These are phyloP conservation scores for Arthroderma uncinatum DNA, from an alignment of 2,329 filamentous ascomycete genomes.

Conservation along the genomic window DNA sequence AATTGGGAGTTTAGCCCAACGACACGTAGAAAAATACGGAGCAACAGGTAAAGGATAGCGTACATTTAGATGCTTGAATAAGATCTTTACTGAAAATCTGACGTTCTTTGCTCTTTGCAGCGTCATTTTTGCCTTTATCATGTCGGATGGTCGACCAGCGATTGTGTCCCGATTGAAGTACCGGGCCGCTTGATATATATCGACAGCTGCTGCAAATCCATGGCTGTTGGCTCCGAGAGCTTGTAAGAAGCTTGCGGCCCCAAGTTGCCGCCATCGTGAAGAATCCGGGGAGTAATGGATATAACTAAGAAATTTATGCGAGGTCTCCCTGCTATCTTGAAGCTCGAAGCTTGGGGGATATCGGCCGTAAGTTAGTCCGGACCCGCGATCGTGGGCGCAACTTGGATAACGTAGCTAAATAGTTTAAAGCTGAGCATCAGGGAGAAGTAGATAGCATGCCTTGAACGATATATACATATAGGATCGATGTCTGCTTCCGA, in stretches of 20 bases:
- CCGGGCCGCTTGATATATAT: slow-evolving; percentile 38
- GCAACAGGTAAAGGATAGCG: slow-evolving; percentile 18
- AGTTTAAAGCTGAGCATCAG: neutral
- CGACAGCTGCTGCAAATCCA: slow-evolving; percentile 28
- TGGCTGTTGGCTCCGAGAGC: neutral
- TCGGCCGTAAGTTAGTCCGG: neutral
- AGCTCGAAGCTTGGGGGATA: neutral
- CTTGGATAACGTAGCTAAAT: neutral
- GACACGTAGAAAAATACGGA: neutral
- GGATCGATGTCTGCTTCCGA: slow-evolving; percentile 33
- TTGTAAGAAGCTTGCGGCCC: neutral
- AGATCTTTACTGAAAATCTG: slow-evolving; percentile 60
- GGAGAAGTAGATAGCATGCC: neutral
- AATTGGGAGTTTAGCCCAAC: neutral
- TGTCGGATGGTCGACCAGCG: slow-evolving; percentile 96
- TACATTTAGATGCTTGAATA: slow-evolving; percentile 62
- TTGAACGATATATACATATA: neutral
- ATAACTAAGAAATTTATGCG: neutral
- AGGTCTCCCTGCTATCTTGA: neutral
- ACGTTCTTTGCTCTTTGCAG: slow-evolving; percentile 59
- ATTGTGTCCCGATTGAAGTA: slow-evolving; percentile 60
- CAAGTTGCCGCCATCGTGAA: neutral
- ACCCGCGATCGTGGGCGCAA: neutral
- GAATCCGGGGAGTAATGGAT: neutral
- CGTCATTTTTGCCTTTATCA: slow-evolving; percentile 78